phyloP scores from a whole-genome alignment of 2,329 filamentous ascomycete species.

The Graphiopsis chlorocephala region DNA sequence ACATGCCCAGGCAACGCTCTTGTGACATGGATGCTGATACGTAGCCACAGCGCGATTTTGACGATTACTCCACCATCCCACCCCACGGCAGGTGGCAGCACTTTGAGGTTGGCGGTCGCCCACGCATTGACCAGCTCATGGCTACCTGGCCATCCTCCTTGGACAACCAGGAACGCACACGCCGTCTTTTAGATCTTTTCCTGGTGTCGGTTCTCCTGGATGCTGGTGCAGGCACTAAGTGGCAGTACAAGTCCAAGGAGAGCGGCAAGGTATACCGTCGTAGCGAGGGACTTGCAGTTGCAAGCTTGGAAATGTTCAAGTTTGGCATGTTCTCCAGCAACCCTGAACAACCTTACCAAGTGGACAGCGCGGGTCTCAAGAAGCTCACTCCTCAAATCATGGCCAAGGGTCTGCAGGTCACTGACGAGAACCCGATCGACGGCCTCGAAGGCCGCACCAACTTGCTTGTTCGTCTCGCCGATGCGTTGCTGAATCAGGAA shows the following conservation, averaged over 20 bases:
- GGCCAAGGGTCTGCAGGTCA: constrained; percentile 80
- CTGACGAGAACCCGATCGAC: constrained; percentile 73
- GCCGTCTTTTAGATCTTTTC: constrained; percentile 74
- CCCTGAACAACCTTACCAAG: constrained; percentile 76
- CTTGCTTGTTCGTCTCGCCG: constrained; percentile 70
- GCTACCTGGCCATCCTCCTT: constrained; percentile 66
- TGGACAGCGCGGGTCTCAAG: constrained; percentile 78
- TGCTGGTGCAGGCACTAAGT: constrained; percentile 83
- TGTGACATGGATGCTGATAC: constrained; percentile 1
- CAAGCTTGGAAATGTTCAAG: constrained; percentile 89
- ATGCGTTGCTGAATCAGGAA: constrained; percentile 74
- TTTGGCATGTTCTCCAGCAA: constrained; percentile 83
- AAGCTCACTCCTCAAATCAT: constrained; percentile 71
- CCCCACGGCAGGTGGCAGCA: constrained; percentile 85
- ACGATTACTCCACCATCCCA: constrained; percentile 70
- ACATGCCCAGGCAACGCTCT: not conserved
- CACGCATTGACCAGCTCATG: constrained; percentile 69
- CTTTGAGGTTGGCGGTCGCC: constrained; percentile 75
- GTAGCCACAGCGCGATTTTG: constrained; percentile 61
- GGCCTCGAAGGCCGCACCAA: constrained; percentile 82
- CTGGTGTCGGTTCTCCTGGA: constrained; percentile 78
- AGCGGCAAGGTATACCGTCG: constrained; percentile 78
- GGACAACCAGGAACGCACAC: constrained; percentile 70
- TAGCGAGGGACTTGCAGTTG: constrained; percentile 82
- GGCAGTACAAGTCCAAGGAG: constrained; percentile 90